These are phyloP conservation scores for Wallacemonas sp. DNA, from an alignment of 208 protist species.

Conservation along the genomic window DNA sequence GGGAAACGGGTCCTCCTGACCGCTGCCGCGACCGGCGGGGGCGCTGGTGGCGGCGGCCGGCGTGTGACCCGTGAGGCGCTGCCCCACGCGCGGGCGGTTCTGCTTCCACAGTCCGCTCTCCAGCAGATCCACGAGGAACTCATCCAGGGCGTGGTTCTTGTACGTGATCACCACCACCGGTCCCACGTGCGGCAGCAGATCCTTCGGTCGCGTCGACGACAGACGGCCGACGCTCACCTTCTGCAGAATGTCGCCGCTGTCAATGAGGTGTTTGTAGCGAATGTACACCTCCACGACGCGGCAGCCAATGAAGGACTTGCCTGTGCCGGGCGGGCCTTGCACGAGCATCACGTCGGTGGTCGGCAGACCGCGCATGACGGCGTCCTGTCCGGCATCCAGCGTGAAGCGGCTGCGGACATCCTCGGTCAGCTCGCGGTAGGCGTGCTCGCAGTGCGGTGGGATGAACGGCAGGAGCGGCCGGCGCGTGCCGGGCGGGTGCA, in stretches of 20 bases:
- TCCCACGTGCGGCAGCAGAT: conserved; percentile 72
- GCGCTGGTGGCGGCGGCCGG: conserved; percentile 17
- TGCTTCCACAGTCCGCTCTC: conserved; percentile 70
- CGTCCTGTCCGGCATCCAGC: conserved; percentile 80
- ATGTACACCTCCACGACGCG: conserved; percentile 89
- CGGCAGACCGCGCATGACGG: conserved; percentile 71
- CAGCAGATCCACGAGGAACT: conserved; percentile 89
- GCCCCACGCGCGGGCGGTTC: conserved; percentile 46
- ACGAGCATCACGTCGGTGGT: conserved; percentile 81
- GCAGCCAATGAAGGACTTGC: conserved; percentile 95
- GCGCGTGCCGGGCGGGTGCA: not conserved
- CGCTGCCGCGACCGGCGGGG: not conserved
- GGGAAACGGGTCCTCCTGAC: conserved; percentile 59
- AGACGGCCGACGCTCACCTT: conserved; percentile 80
- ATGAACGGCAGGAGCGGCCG: conserved; percentile 47
- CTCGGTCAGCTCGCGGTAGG: conserved; percentile 75
- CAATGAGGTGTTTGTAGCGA: conserved; percentile 87
- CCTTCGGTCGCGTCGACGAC: conserved; percentile 36
- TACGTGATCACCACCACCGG: conserved; percentile 94
- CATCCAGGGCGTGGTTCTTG: conserved; percentile 96
- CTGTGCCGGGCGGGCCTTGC: conserved; percentile 94
- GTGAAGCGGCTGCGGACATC: conserved; percentile 57
- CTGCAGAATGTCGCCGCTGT: conserved; percentile 86
- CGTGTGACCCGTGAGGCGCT: conserved; percentile 35
- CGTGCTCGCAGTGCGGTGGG: conserved; percentile 74